Conservation (phyloP, 2,329 filamentous ascomycete genomes). For the Hypoxylon sp. region DNA sequence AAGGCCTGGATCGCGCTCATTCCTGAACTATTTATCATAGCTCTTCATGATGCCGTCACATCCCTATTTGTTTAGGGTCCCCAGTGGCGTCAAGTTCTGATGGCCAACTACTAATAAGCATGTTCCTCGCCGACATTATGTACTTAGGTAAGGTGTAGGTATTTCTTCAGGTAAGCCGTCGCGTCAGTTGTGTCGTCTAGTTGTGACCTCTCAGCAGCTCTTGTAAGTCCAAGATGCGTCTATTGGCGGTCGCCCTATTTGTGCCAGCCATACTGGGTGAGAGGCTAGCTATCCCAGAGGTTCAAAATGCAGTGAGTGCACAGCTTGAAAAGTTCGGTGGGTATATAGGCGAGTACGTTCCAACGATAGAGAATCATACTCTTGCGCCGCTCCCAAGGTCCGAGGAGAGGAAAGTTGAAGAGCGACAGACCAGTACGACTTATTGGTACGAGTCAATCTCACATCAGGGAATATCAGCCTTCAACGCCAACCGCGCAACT, state of each 20-base stretch:
- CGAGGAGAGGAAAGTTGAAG: slow-evolving; percentile 19
- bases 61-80: neutral
- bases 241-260: slow-evolving; percentile 23
- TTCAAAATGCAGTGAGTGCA: slow-evolving; percentile 34
- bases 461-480: slow-evolving; percentile 48
- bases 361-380: slow-evolving; percentile 1
- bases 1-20: slow-evolving; percentile 25
- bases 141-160: too few relatives aligned
- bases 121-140: slow-evolving; percentile 2
- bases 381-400: slow-evolving; percentile 1
- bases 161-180: too few relatives aligned
- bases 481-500: slow-evolving; percentile 43
- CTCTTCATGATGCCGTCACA: slow-evolving; percentile 7
- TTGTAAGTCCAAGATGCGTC: slow-evolving; percentile 37
- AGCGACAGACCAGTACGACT: slow-evolving; percentile 27
- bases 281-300: slow-evolving; percentile 37
- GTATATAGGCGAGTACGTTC: slow-evolving; percentile 27
- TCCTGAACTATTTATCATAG: slow-evolving; percentile 25
- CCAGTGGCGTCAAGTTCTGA: slow-evolving; percentile 13
- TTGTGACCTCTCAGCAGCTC: too few relatives aligned
- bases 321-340: slow-evolving; percentile 36
- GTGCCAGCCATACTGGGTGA: slow-evolving; percentile 34
- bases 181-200: slow-evolving; percentile 1
- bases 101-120: slow-evolving; percentile 12
- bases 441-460: slow-evolving; percentile 48